Conservation (phyloP, 2,329 filamentous ascomycete species). For the Sporothrix pseudoabietina region DNA sequence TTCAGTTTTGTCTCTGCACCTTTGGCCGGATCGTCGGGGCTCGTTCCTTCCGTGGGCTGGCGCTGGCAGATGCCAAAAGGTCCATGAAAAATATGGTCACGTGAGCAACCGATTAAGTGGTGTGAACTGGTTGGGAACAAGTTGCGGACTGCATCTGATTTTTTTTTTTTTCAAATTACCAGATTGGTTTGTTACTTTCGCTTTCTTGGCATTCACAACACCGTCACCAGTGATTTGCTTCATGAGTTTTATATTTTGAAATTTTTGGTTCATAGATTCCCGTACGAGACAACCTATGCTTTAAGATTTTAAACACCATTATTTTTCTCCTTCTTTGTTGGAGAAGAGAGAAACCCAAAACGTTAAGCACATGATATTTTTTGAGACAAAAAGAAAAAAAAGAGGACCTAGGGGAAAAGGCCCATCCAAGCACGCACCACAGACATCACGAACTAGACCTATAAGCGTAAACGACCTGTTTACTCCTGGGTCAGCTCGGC, state of each 20-base stretch:
- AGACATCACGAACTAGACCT: not conserved
- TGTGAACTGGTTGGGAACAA: not conserved
- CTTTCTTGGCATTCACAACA: not conserved
- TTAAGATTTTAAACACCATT: conserved; percentile 18
- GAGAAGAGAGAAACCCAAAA: conserved; percentile 2
- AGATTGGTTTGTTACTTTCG: not conserved
- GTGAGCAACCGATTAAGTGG: not conserved
- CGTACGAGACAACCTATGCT: conserved; percentile 6
- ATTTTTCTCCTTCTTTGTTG: not conserved
- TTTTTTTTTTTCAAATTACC: too few species aligned
- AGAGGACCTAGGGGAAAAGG: not conserved
- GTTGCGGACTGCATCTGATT: too few species aligned
- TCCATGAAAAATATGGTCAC: not conserved
- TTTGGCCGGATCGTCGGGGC: not conserved
- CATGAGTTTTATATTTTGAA: conserved; percentile 28
- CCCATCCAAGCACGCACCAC: not conserved
- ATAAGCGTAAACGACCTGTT: conserved; percentile 11
- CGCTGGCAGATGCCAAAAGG: not conserved
- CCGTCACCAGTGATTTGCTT: not conserved
- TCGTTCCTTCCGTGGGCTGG: not conserved
- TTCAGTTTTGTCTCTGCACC: not conserved
- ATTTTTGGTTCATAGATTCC: conserved; percentile 27
- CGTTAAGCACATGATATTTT: conserved; percentile 11
- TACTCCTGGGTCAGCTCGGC: conserved; percentile 68
- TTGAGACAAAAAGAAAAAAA: not conserved